Evolutionary conservation across 495 filamentous ascomycete species (phyloP), one percentile per base, ranked within the genome.

Genomic region (Aspergillus campestris): DNA sequence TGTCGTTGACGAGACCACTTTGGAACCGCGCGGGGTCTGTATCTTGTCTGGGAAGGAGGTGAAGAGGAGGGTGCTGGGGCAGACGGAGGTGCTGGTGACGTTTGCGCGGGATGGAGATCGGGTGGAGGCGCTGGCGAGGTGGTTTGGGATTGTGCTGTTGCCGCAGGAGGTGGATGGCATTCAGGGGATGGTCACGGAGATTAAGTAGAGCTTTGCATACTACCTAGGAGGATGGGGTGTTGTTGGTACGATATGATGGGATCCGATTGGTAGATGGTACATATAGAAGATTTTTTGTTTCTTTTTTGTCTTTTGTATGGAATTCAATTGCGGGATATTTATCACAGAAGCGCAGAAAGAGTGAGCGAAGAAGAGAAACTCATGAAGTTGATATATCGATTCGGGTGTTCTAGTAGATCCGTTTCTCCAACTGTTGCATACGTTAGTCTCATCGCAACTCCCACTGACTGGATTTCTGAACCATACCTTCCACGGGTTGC

Each of bases 401-500:
- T 56, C 42, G 36, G 40, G 18, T 24, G 18, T 24, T 45, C 48
- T 69, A 71, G 51, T 54, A 69, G 10, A 69, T 64, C 50, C 66
- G 64, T 49, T 63, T 69, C 52, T 71, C 67, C 48, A 70, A 39
- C 67, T 70, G 48, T 31, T 15, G 12, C 11, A 18, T 6, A 7
- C 28, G 40, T 64, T 42, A 60, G 56, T 4, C 18, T 24, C 2
- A 24, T 24, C 18, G 18, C 18, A 24, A 1, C 18, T 4, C 18
- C 18, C 18, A 24, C 18, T 24, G 18, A 24, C 18, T 2, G 18
- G 4, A 24, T 24, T n/a, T 34, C 11, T 45, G 7, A 10, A 49
- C 46, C 71, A 40, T 75, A 87, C 84, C 78, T 79, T 90, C 94
- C 94, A 99, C 28, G 88, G 85, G 66, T 95, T 95, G 77, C 83